Conservation (phyloP, 805 yeast species). For the Pichia californica region DNA sequence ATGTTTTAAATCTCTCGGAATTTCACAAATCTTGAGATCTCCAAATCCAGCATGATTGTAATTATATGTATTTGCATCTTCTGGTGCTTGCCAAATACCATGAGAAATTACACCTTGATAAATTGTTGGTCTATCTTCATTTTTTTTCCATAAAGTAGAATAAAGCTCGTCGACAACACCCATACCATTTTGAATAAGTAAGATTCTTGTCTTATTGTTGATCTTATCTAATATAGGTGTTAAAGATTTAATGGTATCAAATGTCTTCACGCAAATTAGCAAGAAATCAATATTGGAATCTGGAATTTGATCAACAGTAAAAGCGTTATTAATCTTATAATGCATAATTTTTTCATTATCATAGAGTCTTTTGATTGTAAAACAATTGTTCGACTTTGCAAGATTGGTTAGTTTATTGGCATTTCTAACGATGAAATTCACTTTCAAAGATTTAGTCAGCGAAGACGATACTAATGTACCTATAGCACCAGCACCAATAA, state of each 20-base stretch:
- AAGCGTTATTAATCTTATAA: conserved; percentile 16
- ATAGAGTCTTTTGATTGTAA: conserved; percentile 22
- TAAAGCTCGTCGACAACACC: conserved; percentile 56
- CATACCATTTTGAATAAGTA: conserved; percentile 81
- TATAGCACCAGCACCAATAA: conserved; percentile 32
- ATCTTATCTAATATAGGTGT: conserved; percentile 46
- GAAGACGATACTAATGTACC: conserved; percentile 27
- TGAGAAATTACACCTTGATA: conserved; percentile 78
- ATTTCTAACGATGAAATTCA: conserved; percentile 25
- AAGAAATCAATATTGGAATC: conserved; percentile 29
- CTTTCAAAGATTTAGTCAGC: conserved; percentile 16
- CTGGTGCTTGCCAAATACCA: conserved; percentile 54
- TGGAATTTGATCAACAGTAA: conserved; percentile 14
- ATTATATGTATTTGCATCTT: conserved; percentile 30
- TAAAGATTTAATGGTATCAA: conserved; percentile 63
- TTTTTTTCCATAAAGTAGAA: conserved; percentile 47
- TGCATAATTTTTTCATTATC: conserved; percentile 12
- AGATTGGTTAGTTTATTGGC: conserved; percentile 19
- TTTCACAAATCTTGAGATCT: conserved; percentile 47
- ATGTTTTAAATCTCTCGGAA: conserved; percentile 37
- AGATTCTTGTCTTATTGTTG: conserved; percentile 42
- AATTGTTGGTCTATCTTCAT: conserved; percentile 44
- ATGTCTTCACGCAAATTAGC: conserved; percentile 74
- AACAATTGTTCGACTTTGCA: conserved; percentile 14
- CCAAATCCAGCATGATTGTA: conserved; percentile 72